Base-by-base conservation (phyloP, 305 asterid genomes). In the Fraxinus latifolia region DNA sequence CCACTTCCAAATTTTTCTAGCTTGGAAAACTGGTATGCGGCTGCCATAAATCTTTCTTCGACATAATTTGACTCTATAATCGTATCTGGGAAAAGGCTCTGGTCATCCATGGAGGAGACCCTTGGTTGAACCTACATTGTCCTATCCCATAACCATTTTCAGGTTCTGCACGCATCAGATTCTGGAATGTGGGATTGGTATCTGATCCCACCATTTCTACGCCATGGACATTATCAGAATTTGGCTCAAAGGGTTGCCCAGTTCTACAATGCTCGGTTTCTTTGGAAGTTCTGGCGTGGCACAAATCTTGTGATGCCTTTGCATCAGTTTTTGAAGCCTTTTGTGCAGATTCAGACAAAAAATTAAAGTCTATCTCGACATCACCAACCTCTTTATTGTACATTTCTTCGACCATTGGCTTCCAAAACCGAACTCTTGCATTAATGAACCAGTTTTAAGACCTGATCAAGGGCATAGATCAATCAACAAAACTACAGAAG, bases 391-490 rank as follows among this genome's bases (percentile, higher is more conserved):
- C 98, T 88, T 93, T 97, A 82, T 92, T 92, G 94, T 95, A 93
- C 96, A 95, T 95, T 79, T 95, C 97, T 84, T 95, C 98, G 12
- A 95, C 96, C 98, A 95, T 95, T n/a, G 97, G 98, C 87, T 93
- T 95, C 98, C 98, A 95, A 2, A 95, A 97, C 7, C 98, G 95
- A 60, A 94, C 97, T 70, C 98, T 82, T 19, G 98, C 98, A 68
- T 94, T 94, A 86, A 94, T 94, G 87, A 95, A 93, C 98, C 98
- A 95, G 90, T 29, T 95, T 93, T 78, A 97, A 95, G 78, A 95
- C 98, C 98, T 95, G 87, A 76, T 47, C n/a, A 80, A 83, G 19
- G 7, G 19, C 47, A 50, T 17, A 44, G 27, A 79, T 55, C 33
- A 17, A 83, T 85, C 81, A 85, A 80, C 47, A 50, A 60, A 78